Evolutionary conservation across 805 yeast species (phyloP).

Genomic region (Kuraishia capsulata): DNA sequence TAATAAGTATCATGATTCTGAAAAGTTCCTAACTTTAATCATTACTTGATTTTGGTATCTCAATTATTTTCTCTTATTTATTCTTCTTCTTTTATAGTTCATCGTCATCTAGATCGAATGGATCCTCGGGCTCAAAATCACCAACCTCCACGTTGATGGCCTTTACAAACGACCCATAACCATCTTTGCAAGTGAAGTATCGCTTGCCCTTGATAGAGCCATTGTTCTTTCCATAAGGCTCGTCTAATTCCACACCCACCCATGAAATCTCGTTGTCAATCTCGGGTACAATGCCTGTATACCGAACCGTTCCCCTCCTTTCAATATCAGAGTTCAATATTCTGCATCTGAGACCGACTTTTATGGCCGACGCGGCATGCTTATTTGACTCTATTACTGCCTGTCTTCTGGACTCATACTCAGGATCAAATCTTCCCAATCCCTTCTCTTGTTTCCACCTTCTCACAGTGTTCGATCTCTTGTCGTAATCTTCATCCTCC

Average conservation of each 20-base stretch:
- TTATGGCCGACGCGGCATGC: slow-evolving; percentile 23
- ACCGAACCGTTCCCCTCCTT: slow-evolving; percentile 67
- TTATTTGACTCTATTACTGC: slow-evolving; percentile 14
- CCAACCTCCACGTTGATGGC: slow-evolving; percentile 66
- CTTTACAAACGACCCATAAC: slow-evolving; percentile 72
- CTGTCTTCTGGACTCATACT: slow-evolving; percentile 22
- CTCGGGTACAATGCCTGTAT: slow-evolving; percentile 57
- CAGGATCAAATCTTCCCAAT: slow-evolving; percentile 67
- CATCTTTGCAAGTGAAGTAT: slow-evolving; percentile 45
- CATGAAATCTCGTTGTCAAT: slow-evolving; percentile 44
- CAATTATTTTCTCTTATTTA: no score
- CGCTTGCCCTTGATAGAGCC: slow-evolving; percentile 58
- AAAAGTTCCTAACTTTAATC: no score
- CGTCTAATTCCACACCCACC: slow-evolving; percentile 83
- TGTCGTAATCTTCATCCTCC: slow-evolving; percentile 53
- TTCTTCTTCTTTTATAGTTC: no score
- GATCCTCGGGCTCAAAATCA: slow-evolving; percentile 44
- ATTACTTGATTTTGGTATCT: no score
- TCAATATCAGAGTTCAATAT: slow-evolving; percentile 25
- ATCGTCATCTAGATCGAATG: slow-evolving; percentile 37
- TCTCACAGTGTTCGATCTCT: slow-evolving; percentile 52
- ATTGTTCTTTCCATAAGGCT: slow-evolving; percentile 80
- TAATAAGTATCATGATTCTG: no score
- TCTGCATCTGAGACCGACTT: slow-evolving; percentile 47
- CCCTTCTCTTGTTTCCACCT: slow-evolving; percentile 66